Percentiles rank a stretch among this genome's conserved stretches.
phyloP scores from a whole-genome alignment of 495 filamentous ascomycete species.

The Talaromyces nanjingensis region DNA sequence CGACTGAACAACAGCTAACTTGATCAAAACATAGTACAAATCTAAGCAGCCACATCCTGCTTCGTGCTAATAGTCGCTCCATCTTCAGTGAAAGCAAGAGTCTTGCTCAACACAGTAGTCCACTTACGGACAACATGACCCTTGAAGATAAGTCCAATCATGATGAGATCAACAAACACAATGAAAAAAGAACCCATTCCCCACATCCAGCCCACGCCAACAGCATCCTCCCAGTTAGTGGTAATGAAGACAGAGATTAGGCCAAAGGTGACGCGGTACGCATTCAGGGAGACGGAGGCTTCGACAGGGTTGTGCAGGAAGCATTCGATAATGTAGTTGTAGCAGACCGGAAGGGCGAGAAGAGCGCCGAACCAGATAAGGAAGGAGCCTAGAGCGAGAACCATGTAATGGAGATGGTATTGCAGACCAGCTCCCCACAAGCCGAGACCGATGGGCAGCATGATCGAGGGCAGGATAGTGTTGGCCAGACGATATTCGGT shows the following conservation, averaged over 20 bases:
- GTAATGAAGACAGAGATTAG: slow-evolving; percentile 30
- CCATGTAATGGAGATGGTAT: slow-evolving; percentile 32
- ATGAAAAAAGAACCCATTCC: slow-evolving; percentile 35
- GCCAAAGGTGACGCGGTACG: slow-evolving; percentile 26
- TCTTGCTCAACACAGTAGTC: not conserved
- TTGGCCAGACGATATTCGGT: slow-evolving; percentile 39
- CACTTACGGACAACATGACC: slow-evolving; percentile 14
- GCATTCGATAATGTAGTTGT: slow-evolving; percentile 36
- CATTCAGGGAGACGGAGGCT: slow-evolving; percentile 23
- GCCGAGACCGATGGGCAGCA: slow-evolving; percentile 35
- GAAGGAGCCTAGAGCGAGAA: slow-evolving; percentile 32
- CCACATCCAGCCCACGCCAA: slow-evolving; percentile 34
- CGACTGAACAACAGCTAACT: not conserved
- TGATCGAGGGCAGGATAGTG: slow-evolving; percentile 18
- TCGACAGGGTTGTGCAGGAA: slow-evolving; percentile 26
- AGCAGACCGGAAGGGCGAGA: slow-evolving; percentile 24
- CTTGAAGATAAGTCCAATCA: slow-evolving; percentile 21
- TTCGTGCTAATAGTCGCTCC: slow-evolving; percentile 2
- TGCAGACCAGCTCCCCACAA: slow-evolving; percentile 35
- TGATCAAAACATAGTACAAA: not conserved
- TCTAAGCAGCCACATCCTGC: not conserved
- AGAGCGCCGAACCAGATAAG: slow-evolving; percentile 28
- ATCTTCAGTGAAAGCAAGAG: slow-evolving; percentile 6
- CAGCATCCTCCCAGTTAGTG: slow-evolving; percentile 24
- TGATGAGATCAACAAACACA: slow-evolving; percentile 15